Evolutionary conservation across 2,329 filamentous ascomycete genomes (phyloP), one percentile per base, ranked within the genome.

Genomic region (Epicoccum sorghinum): DNA sequence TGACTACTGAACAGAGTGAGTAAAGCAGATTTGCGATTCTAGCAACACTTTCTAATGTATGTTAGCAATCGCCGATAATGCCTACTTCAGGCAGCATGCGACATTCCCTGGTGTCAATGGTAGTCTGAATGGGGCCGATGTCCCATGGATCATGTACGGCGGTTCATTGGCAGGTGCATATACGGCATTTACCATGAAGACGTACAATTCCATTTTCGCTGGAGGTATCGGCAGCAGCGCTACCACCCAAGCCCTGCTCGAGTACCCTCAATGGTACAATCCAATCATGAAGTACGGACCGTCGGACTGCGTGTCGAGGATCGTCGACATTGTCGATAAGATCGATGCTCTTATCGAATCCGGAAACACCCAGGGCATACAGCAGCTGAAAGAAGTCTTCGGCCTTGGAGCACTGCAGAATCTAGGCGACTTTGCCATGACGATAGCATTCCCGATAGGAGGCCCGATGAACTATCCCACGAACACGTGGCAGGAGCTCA

Each of bases 401-500:
- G 79, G 79, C 0, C 73, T 82, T 1, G 78, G 76, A 27, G 65
- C 66, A 3, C 62, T 83, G n/a, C 70, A 68, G 13, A 79, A 79
- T 57, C 63, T 78, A 24, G 69, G 78, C 24, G 79, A 82, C 58
- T 82, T 82, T 53, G 79, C 79, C 5, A 74, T 76, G 57, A 77
- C 78, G 0, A 82, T 82, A 52, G 79, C 77, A 0, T 78, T 77
- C 35, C 80, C 80, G 4, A 61, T 80, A 10, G 77, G 77, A n/a
- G 77, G 75, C 0, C 77, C 77, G n/a, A 75, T 81, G 50, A 75
- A 76, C 55, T 83, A 83, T 59, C 77, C 78, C 0, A 80, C 77
- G 0, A 73, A 71, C 23, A 83, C 81, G 4, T 83, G 82, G 81
- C 81, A 83, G 68, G 82, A 83, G 60, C 67, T 84, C 8, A 81